Percentiles rank a stretch among this genome's conserved stretches.
These are phyloP conservation scores for Gonapodya sp. DNA, from an alignment of 192 early-diverging fungal species.

Conservation along the genomic window DNA sequence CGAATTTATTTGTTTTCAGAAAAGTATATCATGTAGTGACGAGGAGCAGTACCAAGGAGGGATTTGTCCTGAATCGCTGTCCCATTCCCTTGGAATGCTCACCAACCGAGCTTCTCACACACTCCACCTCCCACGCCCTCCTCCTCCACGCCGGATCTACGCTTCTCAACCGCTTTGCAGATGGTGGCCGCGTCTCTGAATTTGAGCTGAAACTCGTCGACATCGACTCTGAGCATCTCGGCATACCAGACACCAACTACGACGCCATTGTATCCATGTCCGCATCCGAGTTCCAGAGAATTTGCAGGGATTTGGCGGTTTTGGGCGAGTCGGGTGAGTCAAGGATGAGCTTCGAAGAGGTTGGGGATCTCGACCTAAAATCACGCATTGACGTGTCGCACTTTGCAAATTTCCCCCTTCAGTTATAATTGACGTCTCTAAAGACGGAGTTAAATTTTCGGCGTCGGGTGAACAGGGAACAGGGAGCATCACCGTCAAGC, in stretches of 20 bases:
- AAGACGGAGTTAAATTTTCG: slow-evolving; percentile 88
- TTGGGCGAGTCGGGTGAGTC: slow-evolving; percentile 71
- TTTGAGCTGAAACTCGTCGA: slow-evolving; percentile 98
- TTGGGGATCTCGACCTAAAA: slow-evolving; percentile 10
- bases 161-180: slow-evolving; percentile 11
- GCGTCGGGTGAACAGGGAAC: slow-evolving; percentile 78
- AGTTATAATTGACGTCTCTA: slow-evolving; percentile 81
- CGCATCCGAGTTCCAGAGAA: slow-evolving; percentile 81
- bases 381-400: background rate
- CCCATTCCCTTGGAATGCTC: too few relatives aligned
- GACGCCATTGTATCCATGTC: slow-evolving; percentile 84
- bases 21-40: too few relatives aligned
- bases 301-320: slow-evolving; percentile 72
- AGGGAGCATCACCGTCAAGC: slow-evolving; percentile 74
- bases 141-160: too few relatives aligned
- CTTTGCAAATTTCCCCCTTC: background rate
- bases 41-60: too few relatives aligned
- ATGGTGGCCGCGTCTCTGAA: slow-evolving; percentile 66
- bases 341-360: background rate
- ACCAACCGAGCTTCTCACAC: too few relatives aligned
- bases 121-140: too few relatives aligned
- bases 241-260: slow-evolving; percentile 90
- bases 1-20: too few relatives aligned
- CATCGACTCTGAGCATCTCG: slow-evolving; percentile 91
- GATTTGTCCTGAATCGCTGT: too few relatives aligned